Base-by-base conservation (phyloP, 768 basidiomycete genomes). In the Rhodosporidiobolus sp. region DNA sequence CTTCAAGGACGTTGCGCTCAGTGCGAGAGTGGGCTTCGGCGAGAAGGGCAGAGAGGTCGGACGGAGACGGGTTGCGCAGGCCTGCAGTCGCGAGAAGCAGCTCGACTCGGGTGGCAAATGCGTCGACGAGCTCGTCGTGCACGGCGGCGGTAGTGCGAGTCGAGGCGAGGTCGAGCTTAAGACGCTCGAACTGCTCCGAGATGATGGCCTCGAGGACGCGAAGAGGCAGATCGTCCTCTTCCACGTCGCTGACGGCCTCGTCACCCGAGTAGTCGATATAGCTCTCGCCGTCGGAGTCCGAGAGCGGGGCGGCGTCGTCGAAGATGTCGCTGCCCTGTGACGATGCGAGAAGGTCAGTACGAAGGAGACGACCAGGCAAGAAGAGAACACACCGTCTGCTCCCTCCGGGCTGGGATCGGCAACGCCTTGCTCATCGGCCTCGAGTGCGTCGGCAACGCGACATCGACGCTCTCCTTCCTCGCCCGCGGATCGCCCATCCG, bases 191-290 rank as follows among this genome's bases (percentile, higher is more conserved):
- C 28, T 71, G 73, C 0, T 9, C 2, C 12, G 59, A 26, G 54
- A 75, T 70, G 69, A 70, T 65, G 14, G 35, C 12, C 35, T 75
- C 69, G 56, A 75, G 66, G 38, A 71, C 67, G 30, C 58, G 62
- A 0, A 75, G 53, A 7, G 73, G 69, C 0, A 58, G 50, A 49
- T 75, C 69, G 57, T 70, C 73, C 10, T 70, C 66, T 5, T 67
- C 32, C 17, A 4, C 32, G 45, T 1, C 55, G 22, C 12, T 34
- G 32, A 16, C 32, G 62, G n/a, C n/a, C n/a, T n/a, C n/a, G n/a
- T n/a, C n/a, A n/a, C 61, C 34, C 3, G 48, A 48, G 10, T 24
- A 30, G 17, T 53, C 34, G 50, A 46, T 22, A 30, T 22, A 17
- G 43, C 43, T 43, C 20, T 26, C 55, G 22, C 46, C 1, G 20